Evolutionary conservation across 805 yeast genomes (phyloP), one percentile per base, ranked within the genome.

Genomic region (Lipomyces yamadae): DNA sequence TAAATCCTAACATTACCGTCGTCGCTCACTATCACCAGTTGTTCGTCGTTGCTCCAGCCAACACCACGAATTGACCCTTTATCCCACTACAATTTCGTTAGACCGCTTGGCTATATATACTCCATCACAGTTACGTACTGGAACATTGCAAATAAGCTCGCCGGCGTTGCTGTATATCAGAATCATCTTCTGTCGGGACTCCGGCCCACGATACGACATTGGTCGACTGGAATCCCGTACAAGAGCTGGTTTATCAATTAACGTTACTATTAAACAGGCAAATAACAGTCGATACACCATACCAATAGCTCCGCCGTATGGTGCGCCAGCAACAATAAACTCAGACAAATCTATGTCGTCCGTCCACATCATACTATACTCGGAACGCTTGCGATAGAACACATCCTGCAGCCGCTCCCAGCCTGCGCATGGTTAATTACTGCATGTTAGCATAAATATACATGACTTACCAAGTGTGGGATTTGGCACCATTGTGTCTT

Each of bases 321-420:
- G 79, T 0, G 89, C 86, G 15, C 85, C 76, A 4, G 83, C 79
- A 4, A 87, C 84, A 11, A 77, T 73, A 69, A 79, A 82, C 63
- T 85, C 81, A 15, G 74, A 74, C 4, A 85, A 59, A 34, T 81
- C 77, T 10, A 81, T 69, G 6, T 70, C 70, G 18, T 81, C 76
- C 18, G 83, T 60, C 71, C 71, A 68, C 60, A 63, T 52, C 66
- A 68, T 60, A 29, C 45, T 55, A 55, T 68, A 68, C 58, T 68
- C 70, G 5, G 57, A 35, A 5, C 71, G 62, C 55, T 68, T 81
- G 63, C 89, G 80, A 72, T 91, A 92, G 75, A 84, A 91, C 8
- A 86, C 88, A 76, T 86, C 86, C 62, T 85, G 87, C 24, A 92
- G 82, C 70, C 88, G 83, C 76, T 92, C 97, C 98, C 98, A 92